These are phyloP conservation scores for Fusarium coicis DNA, from an alignment of 2,329 filamentous ascomycete genomes.

Conservation along the genomic window DNA sequence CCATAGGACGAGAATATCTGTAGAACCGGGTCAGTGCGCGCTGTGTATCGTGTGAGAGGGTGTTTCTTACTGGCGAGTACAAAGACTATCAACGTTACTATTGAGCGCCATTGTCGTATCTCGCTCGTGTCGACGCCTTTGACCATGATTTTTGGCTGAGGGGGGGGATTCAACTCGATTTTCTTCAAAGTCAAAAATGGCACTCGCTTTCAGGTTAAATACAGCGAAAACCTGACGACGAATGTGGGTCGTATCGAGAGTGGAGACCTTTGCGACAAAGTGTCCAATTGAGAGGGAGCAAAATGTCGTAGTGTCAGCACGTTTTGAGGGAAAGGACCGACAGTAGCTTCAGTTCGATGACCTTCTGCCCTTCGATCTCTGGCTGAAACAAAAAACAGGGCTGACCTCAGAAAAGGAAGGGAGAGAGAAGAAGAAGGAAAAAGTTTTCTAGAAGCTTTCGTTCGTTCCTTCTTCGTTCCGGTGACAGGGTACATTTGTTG, in stretches of 20 bases:
- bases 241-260: not conserved
- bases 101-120: slow-evolving; percentile 75
- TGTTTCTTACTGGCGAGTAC: slow-evolving; percentile 73
- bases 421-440: not conserved
- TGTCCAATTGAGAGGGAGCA: not conserved
- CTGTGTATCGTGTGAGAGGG: not conserved
- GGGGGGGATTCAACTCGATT: not conserved
- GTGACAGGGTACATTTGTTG: slow-evolving; percentile 9
- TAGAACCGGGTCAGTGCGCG: not conserved
- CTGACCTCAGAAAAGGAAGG: not conserved
- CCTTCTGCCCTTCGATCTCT: not conserved
- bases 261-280: not conserved
- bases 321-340: slow-evolving; percentile 1
- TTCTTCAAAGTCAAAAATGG: not conserved
- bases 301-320: not conserved
- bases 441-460: slow-evolving; percentile 17
- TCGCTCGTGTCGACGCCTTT: slow-evolving; percentile 34
- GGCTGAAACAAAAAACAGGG: not conserved
- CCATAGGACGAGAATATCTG: slow-evolving; percentile 76
- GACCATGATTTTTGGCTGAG: slow-evolving; percentile 16
- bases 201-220: not conserved
- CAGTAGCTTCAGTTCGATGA: not conserved
- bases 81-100: slow-evolving; percentile 76
- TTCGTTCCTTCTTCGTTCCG: not conserved
- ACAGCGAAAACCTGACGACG: not conserved